These are phyloP conservation scores for Trichoderma gracile DNA, from an alignment of 2,329 filamentous ascomycete genomes.

Conservation along the genomic window DNA sequence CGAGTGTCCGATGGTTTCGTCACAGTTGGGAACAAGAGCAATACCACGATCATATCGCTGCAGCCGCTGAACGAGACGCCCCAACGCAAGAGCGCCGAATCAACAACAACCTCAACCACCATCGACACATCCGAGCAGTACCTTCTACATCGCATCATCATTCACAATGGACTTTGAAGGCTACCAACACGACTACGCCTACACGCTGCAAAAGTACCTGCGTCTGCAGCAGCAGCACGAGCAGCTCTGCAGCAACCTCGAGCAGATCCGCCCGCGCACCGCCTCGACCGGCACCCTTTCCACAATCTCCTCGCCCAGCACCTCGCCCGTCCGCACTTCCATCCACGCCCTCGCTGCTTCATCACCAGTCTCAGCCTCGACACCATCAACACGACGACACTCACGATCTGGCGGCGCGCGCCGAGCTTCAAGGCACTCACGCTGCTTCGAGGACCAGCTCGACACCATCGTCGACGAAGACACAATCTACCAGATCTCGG, in stretches of 20 bases:
- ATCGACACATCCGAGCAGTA: not conserved
- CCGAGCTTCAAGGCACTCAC: slow-evolving; percentile 33
- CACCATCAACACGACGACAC: slow-evolving; percentile 42
- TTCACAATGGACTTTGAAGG: slow-evolving; percentile 35
- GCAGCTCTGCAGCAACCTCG: slow-evolving; percentile 52
- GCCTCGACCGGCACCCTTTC: slow-evolving; percentile 38
- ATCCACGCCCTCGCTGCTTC: slow-evolving; percentile 18
- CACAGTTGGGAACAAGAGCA: slow-evolving; percentile 26
- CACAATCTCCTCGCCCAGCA: slow-evolving; percentile 53
- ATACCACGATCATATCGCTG: slow-evolving; percentile 26
- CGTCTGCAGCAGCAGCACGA: slow-evolving; percentile 57
- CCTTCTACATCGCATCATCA: not conserved
- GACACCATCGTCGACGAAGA: slow-evolving; percentile 50
- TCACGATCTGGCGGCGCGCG: slow-evolving; percentile 20
- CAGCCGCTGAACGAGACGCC: slow-evolving; percentile 24
- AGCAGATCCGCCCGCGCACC: slow-evolving; percentile 50
- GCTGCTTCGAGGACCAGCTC: slow-evolving; percentile 40
- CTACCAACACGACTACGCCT: slow-evolving; percentile 43
- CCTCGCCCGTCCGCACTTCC: slow-evolving; percentile 57
- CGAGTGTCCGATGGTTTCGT: slow-evolving; percentile 38
- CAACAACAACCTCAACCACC: not conserved
- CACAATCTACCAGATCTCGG: slow-evolving; percentile 50
- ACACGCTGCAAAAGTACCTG: slow-evolving; percentile 57
- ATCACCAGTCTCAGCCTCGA: no score
- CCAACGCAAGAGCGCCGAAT: slow-evolving; percentile 24